Base-by-base conservation (phyloP, 1,139 yeast genomes). In the Pichia inconspicua region DNA sequence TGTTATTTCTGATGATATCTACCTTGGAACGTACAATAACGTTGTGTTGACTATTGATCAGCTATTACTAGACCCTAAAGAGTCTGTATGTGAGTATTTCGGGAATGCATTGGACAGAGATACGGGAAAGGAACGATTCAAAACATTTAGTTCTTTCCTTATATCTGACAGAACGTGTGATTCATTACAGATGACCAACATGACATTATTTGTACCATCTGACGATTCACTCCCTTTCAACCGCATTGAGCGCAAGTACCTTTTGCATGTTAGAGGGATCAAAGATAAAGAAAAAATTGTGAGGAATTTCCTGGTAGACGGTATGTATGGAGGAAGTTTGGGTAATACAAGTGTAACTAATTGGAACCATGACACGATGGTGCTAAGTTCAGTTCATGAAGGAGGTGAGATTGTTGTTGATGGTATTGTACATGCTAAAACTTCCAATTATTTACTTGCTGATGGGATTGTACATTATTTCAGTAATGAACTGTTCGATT, bases 1-100 rank as follows among this genome's bases (percentile, higher is more conserved):
- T 1, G 73, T 88, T 3, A 76, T 85, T 3, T 88, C 83, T 34
- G 63, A 73, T 0, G 88, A 88, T 60, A 63, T 83, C 42, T 67
- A 69, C 49, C 92, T 96, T 2, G 75, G 77, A 40, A 78, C 82
- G 46, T 86, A 82, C 56, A 72, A 81, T 55, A 84, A 95, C 0
- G 78, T 78, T 28, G 80, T 90, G 8, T 95, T 87, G 53, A 92
- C 88, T 0, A 70, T 87, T 3, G 83, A 82, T 52, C 59, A 67
- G 9, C 59, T 82, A 7, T 58, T 85, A 5, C 50, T 44, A 4
- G 55, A 61, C 31, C 49, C 48, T 12, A 52, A 57, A 22, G 49
- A 49, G n/a, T 48, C 49, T 5, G 22, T 56, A 4, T 57, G 60
- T 42, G 46, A 46, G 19, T 55, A 54, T 46, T 54, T 53, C 17